Conservation (phyloP, 345 rosid species). For the Bruguiera gymnorhiza region DNA sequence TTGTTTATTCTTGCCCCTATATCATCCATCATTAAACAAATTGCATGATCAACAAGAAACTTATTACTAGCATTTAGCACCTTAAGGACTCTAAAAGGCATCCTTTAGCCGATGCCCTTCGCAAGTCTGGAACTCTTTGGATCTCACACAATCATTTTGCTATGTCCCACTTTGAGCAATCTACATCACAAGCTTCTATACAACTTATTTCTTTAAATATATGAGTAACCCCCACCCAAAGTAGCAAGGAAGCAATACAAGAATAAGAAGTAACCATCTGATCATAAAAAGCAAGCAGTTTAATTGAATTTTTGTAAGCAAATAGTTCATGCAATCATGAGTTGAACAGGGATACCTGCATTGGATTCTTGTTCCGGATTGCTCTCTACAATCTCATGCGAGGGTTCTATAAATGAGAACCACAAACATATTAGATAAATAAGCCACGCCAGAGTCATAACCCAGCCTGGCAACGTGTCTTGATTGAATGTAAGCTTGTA, state of each 20-base stretch:
- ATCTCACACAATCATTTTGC: no score
- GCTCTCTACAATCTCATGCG: slow-evolving; percentile 52
- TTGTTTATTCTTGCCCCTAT: no score
- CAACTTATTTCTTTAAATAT: no score
- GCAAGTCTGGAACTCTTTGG: no score
- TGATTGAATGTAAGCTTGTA: slow-evolving; percentile 75
- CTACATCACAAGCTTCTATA: no score
- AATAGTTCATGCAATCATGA: not conserved
- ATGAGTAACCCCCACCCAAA: not conserved
- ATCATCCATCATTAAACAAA: no score
- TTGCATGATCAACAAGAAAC: no score
- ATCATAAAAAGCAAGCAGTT: not conserved
- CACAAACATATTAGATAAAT: slow-evolving; percentile 78
- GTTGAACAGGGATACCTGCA: slow-evolving; percentile 42
- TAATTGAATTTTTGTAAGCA: not conserved
- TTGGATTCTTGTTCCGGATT: slow-evolving; percentile 33
- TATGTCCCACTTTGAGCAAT: no score
- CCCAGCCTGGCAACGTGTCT: slow-evolving; percentile 95
- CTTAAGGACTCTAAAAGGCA: no score
- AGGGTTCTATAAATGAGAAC: slow-evolving; percentile 81
- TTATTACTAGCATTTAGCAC: no score
- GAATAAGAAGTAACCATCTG: not conserved
- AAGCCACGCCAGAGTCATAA: slow-evolving; percentile 93
- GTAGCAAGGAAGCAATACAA: not conserved
- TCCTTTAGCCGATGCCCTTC: no score